A percentile compares a stretch with the other conserved stretches of the same genome.
Conservation (phyloP, 345 rosid species). For the Eucalyptus melliodora region DNA sequence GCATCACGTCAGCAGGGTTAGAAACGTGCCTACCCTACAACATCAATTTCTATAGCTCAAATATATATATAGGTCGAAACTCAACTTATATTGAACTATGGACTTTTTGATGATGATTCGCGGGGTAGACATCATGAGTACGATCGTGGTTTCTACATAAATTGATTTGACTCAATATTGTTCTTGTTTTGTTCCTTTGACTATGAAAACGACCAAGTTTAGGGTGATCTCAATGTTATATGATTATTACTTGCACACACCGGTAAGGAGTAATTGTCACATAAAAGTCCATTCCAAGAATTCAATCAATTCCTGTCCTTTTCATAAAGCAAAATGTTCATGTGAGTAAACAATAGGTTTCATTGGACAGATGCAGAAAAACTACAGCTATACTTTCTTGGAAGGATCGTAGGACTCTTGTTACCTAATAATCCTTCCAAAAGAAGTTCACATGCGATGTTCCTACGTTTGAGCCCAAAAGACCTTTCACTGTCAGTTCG, state of each 20-base stretch:
- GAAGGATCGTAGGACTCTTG: not conserved
- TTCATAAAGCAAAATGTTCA: not conserved
- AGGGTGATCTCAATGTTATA: not conserved
- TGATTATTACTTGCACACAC: not conserved
- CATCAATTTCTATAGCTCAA: not conserved
- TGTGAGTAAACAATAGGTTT: not conserved
- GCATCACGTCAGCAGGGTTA: not conserved
- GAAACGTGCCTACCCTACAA: not conserved
- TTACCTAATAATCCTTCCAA: not conserved
- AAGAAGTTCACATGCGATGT: not conserved
- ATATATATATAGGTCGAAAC: not conserved
- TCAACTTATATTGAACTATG: not conserved
- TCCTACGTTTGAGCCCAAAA: not conserved
- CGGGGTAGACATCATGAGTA: not conserved
- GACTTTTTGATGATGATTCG: not conserved
- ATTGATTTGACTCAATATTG: not conserved
- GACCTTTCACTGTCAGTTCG: not conserved
- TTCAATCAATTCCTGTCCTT: not conserved
- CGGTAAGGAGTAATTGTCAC: not conserved
- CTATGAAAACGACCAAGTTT: not conserved
- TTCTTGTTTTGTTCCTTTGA: not conserved
- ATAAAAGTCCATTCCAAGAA: not conserved
- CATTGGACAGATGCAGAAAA: not conserved
- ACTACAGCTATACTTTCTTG: not conserved
- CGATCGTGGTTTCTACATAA: not conserved